Base-by-base conservation (phyloP, 2,329 filamentous ascomycete species). In the Botrytis galanthina region DNA sequence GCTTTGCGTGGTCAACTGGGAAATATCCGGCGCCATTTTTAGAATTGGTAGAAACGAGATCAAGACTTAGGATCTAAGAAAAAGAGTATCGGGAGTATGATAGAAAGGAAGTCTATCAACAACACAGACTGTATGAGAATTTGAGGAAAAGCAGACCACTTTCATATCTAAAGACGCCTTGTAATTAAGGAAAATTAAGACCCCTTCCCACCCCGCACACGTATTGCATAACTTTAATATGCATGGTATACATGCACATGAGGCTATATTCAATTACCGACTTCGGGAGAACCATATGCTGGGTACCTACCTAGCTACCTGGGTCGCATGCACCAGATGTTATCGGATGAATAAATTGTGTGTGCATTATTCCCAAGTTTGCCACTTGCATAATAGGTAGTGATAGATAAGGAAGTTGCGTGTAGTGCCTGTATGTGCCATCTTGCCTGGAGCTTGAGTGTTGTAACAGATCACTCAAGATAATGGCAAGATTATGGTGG, bases 1-100 rank as follows among this genome's bases (percentile, higher is more conserved):
- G 59, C 35, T 51, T 29, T 54, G 60, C 29, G 14, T 4, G 7
- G 61, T 37, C 35, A 22, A 12, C 20, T 37, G 70, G 14, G 70
- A 72, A 54, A 42, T 67, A 20, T n/a, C 26, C n/a, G 46, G n/a
- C 39, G 35, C 46, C 70, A 72, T 71, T 12, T 51, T 61, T 9
- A 46, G 29, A 37, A 48, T 39, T 51, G 14, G 10, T 32, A 51
- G n/a, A 20, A 44, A 12, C 9, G n/a, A 16, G 18, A n/a, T 44
- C 37, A 20, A 57, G 26, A 57, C 20, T 32, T 29, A 6, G n/a
- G 20, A 66, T 35, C 32, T 10, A 9, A 6, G 22, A 48, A 35
- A 48, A 22, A 39, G 22, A 62, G 4, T n/a, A 16, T 39, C 22
- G 26, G 14, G 14, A 0, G 22, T n/a, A n/a, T 9, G 60, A 62